These are phyloP conservation scores for Sorghum bicolor DNA, from an alignment of 176 grass and related monocot genomes.

Conservation along the genomic window Sorghum_bicolor_NCBIv3 NC_012878.2:57878501-57879000, in stretches of 20 bases:
- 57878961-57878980: not conserved
- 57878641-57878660: not conserved
- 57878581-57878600: conserved; percentile 4
- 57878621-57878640: not conserved
- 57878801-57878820: not conserved
- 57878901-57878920: not conserved
- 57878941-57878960: not conserved
- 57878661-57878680: no score
- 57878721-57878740: not conserved
- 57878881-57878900: not conserved
- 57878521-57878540: not conserved
- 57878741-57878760: not conserved
- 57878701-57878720: not conserved
- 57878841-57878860: conserved; percentile 10
- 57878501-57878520: not conserved
- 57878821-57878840: not conserved
- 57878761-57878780: not conserved
- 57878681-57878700: not conserved
- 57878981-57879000: not conserved
- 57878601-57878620: not conserved
- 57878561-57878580: not conserved
- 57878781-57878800: not conserved
- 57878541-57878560: not conserved
- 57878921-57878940: conserved; percentile 15
- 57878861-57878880: not conserved